These are phyloP conservation scores for Paraglomus brasilianum DNA, from an alignment of 192 early-diverging fungal species.

Conservation along the genomic window DNA sequence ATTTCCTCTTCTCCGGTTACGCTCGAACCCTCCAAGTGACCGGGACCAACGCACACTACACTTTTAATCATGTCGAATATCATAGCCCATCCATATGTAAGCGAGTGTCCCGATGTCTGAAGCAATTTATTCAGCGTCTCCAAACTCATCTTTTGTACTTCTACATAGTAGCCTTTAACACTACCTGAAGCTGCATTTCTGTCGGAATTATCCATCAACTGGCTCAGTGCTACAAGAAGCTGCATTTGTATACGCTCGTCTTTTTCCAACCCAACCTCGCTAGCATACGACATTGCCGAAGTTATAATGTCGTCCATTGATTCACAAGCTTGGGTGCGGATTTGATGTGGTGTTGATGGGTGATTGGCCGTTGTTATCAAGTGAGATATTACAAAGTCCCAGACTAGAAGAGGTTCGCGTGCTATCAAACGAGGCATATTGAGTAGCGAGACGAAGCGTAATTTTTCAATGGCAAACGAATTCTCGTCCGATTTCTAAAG, in stretches of 20 bases:
- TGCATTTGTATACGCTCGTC: constrained; percentile 68
- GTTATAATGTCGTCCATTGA: constrained; percentile 75
- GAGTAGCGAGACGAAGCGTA: constrained; percentile 58
- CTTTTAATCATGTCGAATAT: constrained; percentile 85
- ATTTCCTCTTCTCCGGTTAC: constrained; percentile 4
- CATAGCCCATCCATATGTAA: constrained; percentile 79
- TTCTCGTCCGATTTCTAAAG: constrained; percentile 67
- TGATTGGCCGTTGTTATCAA: constrained; percentile 75
- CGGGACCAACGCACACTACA: constrained; percentile 36
- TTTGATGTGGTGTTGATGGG: constrained; percentile 48
- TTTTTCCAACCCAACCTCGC: constrained; percentile 55
- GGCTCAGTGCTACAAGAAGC: constrained; percentile 58
- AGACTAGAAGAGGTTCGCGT: constrained; percentile 45
- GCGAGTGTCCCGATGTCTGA: constrained; percentile 87
- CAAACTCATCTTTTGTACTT: constrained; percentile 78
- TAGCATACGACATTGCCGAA: constrained; percentile 66
- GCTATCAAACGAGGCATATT: constrained; percentile 57
- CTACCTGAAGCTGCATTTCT: constrained; percentile 32
- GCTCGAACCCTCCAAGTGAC: constrained; percentile 9
- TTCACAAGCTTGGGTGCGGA: constrained; percentile 76
- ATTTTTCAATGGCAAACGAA: constrained; percentile 75
- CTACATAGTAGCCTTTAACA: constrained; percentile 54
- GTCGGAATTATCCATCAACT: constrained; percentile 51
- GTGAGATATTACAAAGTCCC: constrained; percentile 68
- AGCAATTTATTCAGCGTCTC: constrained; percentile 90